Conservation (phyloP, 73 alveolate genomes). For the Durusdinium trenchii region DNA sequence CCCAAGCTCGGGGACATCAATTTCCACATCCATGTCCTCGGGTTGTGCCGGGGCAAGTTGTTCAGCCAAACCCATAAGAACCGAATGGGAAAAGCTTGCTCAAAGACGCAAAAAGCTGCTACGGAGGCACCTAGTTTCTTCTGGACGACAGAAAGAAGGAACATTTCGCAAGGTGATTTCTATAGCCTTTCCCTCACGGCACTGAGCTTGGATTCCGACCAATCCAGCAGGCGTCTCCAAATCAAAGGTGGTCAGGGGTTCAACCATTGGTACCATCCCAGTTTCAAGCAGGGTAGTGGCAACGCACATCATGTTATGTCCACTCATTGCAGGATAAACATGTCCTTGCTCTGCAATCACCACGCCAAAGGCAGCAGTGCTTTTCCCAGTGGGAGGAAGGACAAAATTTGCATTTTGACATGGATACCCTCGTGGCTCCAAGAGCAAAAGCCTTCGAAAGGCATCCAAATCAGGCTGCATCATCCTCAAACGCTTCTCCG, state of each 20-base stretch:
- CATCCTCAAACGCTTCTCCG: conserved; percentile 54
- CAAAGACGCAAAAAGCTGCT: too few species aligned
- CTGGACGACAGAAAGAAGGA: conserved; percentile 62
- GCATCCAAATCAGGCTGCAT: conserved; percentile 69
- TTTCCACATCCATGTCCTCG: conserved; percentile 62
- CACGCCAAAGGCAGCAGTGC: conserved; percentile 68
- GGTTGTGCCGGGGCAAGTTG: too few species aligned
- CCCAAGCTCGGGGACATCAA: conserved; percentile 69
- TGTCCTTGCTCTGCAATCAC: conserved; percentile 89
- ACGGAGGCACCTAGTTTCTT: too few species aligned
- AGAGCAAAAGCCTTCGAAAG: conserved; percentile 51
- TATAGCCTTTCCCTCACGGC: conserved; percentile 51
- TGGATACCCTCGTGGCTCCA: conserved; percentile 93
- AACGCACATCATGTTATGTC: conserved; percentile 92
- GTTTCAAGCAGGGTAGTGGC: conserved; percentile 77
- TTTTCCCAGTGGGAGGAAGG: conserved; percentile 35
- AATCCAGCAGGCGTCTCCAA: conserved; percentile 91
- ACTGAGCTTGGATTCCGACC: conserved; percentile 43
- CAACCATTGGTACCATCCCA: conserved; percentile 88
- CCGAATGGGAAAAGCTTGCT: too few species aligned
- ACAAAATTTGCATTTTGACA: conserved; percentile 75
- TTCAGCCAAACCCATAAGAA: too few species aligned
- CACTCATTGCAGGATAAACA: conserved; percentile 93
- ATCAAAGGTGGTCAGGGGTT: conserved; percentile 52
- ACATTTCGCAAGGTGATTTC: conserved; percentile 43